These are phyloP conservation scores for Quercus phellos DNA, from an alignment of 331 rosid species.

Conservation along the genomic window DNA sequence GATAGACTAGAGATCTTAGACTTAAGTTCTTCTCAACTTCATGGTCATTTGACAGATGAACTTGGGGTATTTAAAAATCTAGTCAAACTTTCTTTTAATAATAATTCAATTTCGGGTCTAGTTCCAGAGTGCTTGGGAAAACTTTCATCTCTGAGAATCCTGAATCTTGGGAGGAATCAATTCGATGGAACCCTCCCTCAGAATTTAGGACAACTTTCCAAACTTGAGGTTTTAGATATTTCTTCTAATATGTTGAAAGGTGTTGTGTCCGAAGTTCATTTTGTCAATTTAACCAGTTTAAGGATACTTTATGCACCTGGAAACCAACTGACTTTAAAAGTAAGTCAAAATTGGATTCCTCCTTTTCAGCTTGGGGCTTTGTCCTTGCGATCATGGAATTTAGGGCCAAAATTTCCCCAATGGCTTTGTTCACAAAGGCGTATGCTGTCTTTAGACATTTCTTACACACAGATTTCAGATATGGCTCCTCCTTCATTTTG, in stretches of 20 bases:
- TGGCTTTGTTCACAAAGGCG: constrained; percentile 11
- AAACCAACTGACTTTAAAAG: constrained; percentile 4
- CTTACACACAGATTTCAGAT: not conserved
- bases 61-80: too few species aligned
- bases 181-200: too few species aligned
- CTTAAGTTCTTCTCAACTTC: too few species aligned
- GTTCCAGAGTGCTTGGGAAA: too few species aligned
- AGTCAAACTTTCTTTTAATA: rapidly evolving
- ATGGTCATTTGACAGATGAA: too few species aligned
- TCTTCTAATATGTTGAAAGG: not conserved
- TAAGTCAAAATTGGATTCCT: constrained; percentile 21
- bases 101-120: too few species aligned
- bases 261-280: constrained; percentile 9
- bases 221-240: rapidly evolving
- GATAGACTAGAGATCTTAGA: too few species aligned
- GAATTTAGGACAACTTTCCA: not conserved
- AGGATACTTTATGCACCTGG: rapidly evolving
- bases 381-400: not conserved
- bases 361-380: rapidly evolving
- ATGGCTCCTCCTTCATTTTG: constrained; percentile 13
- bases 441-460: rapidly evolving
- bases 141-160: rapidly evolving
- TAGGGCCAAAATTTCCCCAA: constrained; percentile 19
- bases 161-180: too few species aligned
- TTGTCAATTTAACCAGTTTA: constrained; percentile 10